Percentiles rank a stretch among this genome's conserved stretches.
Evolutionary conservation across 768 basidiomycete genomes (phyloP).

Genomic region (Inosperma sp.): DNA sequence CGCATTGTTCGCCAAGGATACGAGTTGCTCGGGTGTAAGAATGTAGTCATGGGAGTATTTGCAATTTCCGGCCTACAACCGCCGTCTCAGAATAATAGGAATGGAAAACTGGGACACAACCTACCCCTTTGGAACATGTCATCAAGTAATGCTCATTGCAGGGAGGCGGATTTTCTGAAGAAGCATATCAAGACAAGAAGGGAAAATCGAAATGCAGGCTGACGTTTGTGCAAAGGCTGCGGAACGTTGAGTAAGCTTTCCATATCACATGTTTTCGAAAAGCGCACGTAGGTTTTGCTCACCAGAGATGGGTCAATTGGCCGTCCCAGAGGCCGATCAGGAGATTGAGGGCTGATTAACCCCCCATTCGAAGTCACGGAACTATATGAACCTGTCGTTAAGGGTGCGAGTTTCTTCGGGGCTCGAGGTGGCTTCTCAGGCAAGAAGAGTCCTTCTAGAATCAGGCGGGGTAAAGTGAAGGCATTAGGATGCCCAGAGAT

Average conservation of each 20-base stretch:
- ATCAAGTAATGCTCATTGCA: conserved; percentile 84
- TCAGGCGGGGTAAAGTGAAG: conserved; percentile 49
- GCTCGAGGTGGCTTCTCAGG: conserved; percentile 33
- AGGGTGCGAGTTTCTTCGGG: conserved; percentile 43
- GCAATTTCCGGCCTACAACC: conserved; percentile 52
- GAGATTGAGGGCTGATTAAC: conserved; percentile 64
- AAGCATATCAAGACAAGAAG: conserved; percentile 1
- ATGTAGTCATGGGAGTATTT: conserved; percentile 83
- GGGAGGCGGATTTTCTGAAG: conserved; percentile 71
- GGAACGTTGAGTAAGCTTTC: neutral
- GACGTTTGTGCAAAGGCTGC: conserved; percentile 77
- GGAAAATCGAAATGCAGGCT: conserved; percentile 23
- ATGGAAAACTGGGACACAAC: conserved; percentile 5
- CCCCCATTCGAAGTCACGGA: conserved; percentile 52
- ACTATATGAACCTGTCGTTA: conserved; percentile 41
- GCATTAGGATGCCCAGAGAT: conserved; percentile 36
- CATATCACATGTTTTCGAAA: conserved; percentile 6
- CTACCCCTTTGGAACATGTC: conserved; percentile 75
- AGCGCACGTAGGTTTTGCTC: conserved; percentile 19
- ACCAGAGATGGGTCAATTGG: conserved; percentile 64
- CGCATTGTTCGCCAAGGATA: conserved; percentile 66
- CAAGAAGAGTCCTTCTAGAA: conserved; percentile 49
- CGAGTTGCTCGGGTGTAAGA: conserved; percentile 66
- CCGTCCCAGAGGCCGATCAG: conserved; percentile 40
- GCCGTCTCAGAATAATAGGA: conserved; percentile 15